Base-by-base conservation (phyloP, 345 rosid genomes). In the Eucalyptus leucophloia region DNA sequence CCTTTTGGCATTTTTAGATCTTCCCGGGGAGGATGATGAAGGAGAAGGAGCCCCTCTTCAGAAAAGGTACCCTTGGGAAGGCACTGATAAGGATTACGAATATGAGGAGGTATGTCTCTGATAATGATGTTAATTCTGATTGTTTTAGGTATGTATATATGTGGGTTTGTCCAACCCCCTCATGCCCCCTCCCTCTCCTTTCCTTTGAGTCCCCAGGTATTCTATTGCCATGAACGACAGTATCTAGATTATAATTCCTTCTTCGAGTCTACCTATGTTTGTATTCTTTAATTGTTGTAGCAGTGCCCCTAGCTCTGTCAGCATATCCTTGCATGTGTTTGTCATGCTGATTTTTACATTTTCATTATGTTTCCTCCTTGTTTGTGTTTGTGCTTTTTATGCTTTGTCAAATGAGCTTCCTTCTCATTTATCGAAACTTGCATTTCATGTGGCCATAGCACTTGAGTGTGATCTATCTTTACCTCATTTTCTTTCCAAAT, bases 11-110 rank as follows among this genome's bases (percentile, higher is more conserved):
- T 60, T 51, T 92, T 53, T 87, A 98, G 99, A 95, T 56, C 92
- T 90, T 92, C 93, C 21, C 0, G 94, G 88, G 47, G 98, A 94
- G 34, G 98, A 95, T 49, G 99, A 95, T 69, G 94, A 93, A 40
- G 96, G 88, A 19, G 97, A 93, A 50, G 96, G 93, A 44, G 87
- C 86, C 88, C 91, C 42, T 72, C 87, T 80, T 53, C 95, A 89
- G 62, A 95, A 95, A 87, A 94, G 92, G 47, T 94, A 93, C 91
- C 97, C 99, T 51, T 98, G 99, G 99, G 99, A 97, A 87, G 99
- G 98, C 89, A 96, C 92, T 91, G 98, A 97, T 69, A 97, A 99
- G 62, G 99, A 97, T 90, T 98, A 98, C 91, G 50, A 81, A 4
- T 98, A 98, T 51, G 99, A 96, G 40, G 99, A 98, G 97, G 99